Percentiles rank a stretch among this genome's conserved stretches.
Evolutionary conservation across 129 eudicot genomes (phyloP).

Genomic region (Centella asiatica): DNA sequence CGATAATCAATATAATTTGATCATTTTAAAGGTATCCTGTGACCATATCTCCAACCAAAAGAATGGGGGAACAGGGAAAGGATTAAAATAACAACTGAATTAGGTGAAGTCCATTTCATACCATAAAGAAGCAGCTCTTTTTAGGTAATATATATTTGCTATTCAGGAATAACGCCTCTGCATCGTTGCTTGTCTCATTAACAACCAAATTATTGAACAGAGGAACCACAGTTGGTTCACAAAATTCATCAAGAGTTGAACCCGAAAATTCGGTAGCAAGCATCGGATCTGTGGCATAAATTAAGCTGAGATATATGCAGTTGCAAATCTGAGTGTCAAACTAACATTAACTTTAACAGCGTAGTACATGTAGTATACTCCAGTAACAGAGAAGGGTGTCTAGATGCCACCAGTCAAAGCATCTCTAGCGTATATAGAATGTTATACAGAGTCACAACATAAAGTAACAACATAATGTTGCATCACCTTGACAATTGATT

Average conservation of each 20-base stretch:
- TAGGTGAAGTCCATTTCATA: conserved; percentile 3
- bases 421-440: no score
- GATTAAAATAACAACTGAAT: no score
- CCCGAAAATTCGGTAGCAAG: conserved; percentile 26
- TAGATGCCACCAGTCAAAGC: no score
- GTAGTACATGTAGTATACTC: no score
- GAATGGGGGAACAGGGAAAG: neutral
- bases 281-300: neutral
- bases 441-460: neutral
- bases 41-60: neutral
- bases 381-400: neutral
- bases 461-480: neutral
- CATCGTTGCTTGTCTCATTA: conserved; percentile 42
- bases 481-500: neutral
- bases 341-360: neutral
- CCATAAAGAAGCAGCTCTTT: conserved; percentile 78
- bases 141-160: conserved; percentile 60
- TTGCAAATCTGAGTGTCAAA: neutral
- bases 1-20: no score
- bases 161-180: conserved; percentile 56
- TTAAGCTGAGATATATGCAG: neutral
- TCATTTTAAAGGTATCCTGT: no score
- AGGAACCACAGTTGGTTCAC: conserved; percentile 29
- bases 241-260: conserved; percentile 16
- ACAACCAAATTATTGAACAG: conserved; percentile 53